These are phyloP conservation scores for Ophiosphaerella korrae DNA, from an alignment of 2,329 filamentous ascomycete genomes.

Conservation along the genomic window DNA sequence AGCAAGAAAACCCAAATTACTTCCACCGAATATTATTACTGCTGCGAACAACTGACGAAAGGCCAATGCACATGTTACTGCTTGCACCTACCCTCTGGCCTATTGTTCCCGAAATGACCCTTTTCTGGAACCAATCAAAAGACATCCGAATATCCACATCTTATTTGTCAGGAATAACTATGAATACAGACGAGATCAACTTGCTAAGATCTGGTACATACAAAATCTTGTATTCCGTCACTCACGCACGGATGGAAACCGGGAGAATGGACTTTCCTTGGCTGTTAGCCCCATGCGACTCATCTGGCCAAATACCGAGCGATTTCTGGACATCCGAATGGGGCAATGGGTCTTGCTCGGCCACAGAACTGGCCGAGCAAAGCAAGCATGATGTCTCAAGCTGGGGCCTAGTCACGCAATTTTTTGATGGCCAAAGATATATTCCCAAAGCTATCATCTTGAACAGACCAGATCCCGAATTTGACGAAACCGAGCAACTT, in stretches of 20 bases:
- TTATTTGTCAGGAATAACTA: conserved; percentile 4
- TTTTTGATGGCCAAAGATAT: conserved; percentile 30
- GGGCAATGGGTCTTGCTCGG: conserved; percentile 1
- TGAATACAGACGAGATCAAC: conserved; percentile 22
- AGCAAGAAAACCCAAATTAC: conserved; percentile 11
- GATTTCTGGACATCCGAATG: conserved; percentile 12
- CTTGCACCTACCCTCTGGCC: conserved; percentile 29
- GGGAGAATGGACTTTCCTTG: conserved; percentile 36
- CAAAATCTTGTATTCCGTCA: conserved; percentile 32
- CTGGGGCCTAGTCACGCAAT: conserved; percentile 32
- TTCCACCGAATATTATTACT: conserved; percentile 30
- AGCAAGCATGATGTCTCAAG: conserved; percentile 3
- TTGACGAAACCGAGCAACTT: background rate
- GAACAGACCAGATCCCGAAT: background rate
- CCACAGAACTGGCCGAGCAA: conserved; percentile 15
- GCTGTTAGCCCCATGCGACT: conserved; percentile 33
- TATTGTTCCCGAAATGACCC: conserved; percentile 17
- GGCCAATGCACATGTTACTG: conserved; percentile 27
- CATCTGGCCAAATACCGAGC: conserved; percentile 5
- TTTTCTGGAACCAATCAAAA: conserved; percentile 41
- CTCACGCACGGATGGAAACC: conserved; percentile 24
- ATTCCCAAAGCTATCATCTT: conserved; percentile 10
- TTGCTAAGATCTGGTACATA: conserved; percentile 30
- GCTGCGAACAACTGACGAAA: conserved; percentile 12
- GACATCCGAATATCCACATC: conserved; percentile 25